Evolutionary conservation across 768 basidiomycete genomes (phyloP).

Genomic region (Tephrocybe rancida): DNA sequence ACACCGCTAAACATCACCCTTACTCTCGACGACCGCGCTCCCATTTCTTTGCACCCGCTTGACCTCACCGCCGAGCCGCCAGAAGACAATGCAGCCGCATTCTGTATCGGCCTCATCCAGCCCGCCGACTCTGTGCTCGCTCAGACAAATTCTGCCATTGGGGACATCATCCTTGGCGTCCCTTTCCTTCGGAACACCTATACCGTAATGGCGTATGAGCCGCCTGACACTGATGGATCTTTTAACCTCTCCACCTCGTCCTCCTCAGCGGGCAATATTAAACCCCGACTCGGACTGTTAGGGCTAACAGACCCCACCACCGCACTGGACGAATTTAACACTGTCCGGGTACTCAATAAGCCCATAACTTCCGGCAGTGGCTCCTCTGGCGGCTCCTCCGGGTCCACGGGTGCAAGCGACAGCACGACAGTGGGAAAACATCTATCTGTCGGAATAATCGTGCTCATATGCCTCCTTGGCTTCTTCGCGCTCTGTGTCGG

Average conservation of each 20-base stretch:
- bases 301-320: conserved; percentile 60
- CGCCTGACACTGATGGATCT: not conserved
- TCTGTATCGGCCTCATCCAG: conserved; percentile 73
- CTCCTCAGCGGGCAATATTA: conserved; percentile 22
- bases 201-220: conserved; percentile 68
- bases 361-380: conserved; percentile 38
- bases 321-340: conserved; percentile 70
- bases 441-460: conserved; percentile 61
- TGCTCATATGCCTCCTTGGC: conserved; percentile 58
- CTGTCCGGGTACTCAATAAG: conserved; percentile 66
- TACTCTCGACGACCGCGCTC: conserved; percentile 57
- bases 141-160: conserved; percentile 35
- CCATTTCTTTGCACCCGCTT: conserved; percentile 72
- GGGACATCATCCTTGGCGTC: conserved; percentile 79
- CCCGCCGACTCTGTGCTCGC: conserved; percentile 45
- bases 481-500: conserved; percentile 58
- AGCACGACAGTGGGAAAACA: conserved; percentile 29
- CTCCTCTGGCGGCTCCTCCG: not conserved
- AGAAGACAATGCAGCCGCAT: conserved; percentile 40
- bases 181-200: conserved; percentile 80
- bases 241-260: conserved; percentile 11
- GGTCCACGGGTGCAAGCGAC: conserved; percentile 16
- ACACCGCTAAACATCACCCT: conserved; percentile 75
- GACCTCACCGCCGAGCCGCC: conserved; percentile 62
- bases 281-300: conserved; percentile 60